phyloP scores from a whole-genome alignment of 1,284 basidiomycete genomes.

The Irpex sp. region DNA sequence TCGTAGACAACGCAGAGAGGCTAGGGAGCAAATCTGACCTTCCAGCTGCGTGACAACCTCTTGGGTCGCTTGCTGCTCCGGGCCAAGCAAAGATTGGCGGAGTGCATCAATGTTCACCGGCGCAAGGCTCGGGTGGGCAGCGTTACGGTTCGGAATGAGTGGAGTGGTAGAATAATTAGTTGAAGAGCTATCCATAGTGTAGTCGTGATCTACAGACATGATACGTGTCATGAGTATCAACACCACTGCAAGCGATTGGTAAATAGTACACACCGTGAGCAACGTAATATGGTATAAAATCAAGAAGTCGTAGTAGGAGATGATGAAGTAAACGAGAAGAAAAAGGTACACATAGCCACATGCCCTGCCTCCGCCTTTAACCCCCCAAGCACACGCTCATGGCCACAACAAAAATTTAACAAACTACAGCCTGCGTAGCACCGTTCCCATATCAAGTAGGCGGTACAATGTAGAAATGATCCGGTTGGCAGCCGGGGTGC shows the following conservation, averaged over 20 bases:
- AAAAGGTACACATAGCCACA: neutral
- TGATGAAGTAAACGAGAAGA: neutral
- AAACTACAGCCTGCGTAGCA: neutral
- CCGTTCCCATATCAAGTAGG: neutral
- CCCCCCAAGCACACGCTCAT: neutral
- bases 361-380: neutral
- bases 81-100: neutral
- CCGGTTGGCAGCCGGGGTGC: neutral
- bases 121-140: neutral
- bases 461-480: neutral
- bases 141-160: neutral
- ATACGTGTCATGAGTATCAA: neutral
- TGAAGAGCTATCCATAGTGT: neutral
- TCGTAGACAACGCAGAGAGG: neutral
- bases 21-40: neutral
- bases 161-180: neutral
- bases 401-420: neutral
- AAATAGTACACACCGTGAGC: neutral
- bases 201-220: neutral
- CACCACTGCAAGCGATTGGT: neutral
- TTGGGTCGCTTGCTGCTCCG: neutral
- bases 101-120: neutral
- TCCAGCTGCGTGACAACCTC: neutral
- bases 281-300: neutral
- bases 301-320: neutral